phyloP scores from a whole-genome alignment of 352 stramenopile species.

The Globisporangium emineosum region DNA sequence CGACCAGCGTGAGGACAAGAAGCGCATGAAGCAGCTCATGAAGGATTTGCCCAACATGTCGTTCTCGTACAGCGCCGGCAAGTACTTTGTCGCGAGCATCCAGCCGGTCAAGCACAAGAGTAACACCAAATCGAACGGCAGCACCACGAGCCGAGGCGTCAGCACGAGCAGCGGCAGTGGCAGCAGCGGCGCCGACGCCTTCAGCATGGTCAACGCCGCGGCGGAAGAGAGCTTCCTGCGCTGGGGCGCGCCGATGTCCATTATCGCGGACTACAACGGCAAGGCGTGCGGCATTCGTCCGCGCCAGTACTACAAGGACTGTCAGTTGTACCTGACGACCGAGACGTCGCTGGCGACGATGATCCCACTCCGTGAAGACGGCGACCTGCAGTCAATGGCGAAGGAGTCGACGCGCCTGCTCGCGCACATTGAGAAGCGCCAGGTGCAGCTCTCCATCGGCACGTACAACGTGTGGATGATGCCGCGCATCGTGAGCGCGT shows the following conservation, averaged over 20 bases:
- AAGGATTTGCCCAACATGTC: slow-evolving; percentile 80
- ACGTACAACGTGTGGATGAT: slow-evolving; percentile 88
- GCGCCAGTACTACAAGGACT: slow-evolving; percentile 78
- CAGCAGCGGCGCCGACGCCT: slow-evolving; percentile 27
- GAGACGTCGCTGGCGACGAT: slow-evolving; percentile 55
- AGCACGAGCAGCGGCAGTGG: slow-evolving; percentile 1
- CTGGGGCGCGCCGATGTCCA: slow-evolving; percentile 60
- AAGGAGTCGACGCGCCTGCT: slow-evolving; percentile 68
- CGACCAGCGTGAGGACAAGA: slow-evolving; percentile 46
- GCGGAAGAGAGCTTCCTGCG: slow-evolving; percentile 39
- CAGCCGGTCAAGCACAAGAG: slow-evolving; percentile 36
- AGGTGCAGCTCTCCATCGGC: slow-evolving; percentile 52
- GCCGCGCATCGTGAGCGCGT: slow-evolving; percentile 70
- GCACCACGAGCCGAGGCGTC: neutral
- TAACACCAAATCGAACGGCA: neutral
- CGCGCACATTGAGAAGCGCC: slow-evolving; percentile 54
- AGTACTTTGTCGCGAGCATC: slow-evolving; percentile 60
- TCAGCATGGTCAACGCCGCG: slow-evolving; percentile 20
- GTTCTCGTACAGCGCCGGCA: slow-evolving; percentile 47
- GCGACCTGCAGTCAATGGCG: slow-evolving; percentile 60
- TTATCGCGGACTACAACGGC: slow-evolving; percentile 54
- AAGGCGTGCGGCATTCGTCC: slow-evolving; percentile 56
- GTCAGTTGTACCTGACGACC: slow-evolving; percentile 68
- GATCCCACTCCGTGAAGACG: slow-evolving; percentile 62
- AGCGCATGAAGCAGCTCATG: slow-evolving; percentile 46